Base-by-base conservation (phyloP, 2,329 filamentous ascomycete species). In the Pseudogymnoascus sp. region DNA sequence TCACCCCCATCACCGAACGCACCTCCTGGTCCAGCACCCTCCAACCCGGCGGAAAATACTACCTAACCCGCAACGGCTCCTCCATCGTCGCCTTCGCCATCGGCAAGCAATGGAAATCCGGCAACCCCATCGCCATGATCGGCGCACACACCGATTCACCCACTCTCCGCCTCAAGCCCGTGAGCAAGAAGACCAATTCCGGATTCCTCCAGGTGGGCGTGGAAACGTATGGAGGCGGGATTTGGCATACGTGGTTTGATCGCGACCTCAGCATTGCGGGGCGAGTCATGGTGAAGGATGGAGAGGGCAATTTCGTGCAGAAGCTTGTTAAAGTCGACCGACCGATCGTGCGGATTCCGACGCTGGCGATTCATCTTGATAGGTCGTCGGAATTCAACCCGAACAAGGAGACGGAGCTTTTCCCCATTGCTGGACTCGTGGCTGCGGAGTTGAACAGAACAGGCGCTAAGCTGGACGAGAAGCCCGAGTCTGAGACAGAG, bases 161-260 rank as follows among this genome's bases (percentile, higher is more conserved):
- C 5, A 92, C 89, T 68, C 83, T 99, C 58, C 87, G 93, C 63
- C 80, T 99, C 73, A 99, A 99, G 80, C 94, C 94, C 10, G 87
- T 96, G 41, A 96, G 90, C 71, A 96, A 93, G 77, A 94, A 93
- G 77, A 83, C 84, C 70, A 86, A 84, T 61, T 88, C 89, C 66
- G 93, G 93, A 10, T 99, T 94, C 74, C 77, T 97, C 65, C 94
- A 99, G 76, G 87, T 99, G 62, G 94, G 92, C 60, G 93, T 97
- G 59, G 94, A 99, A 79, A 93, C 91, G 1, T 99, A 99, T 71
- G 94, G 94, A 60, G 94, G 94, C 64, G 94, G 94, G 61, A 87
- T 97, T 70, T 97, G 93, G 93, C 92, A 97, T 75, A 96, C 90
- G 54, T 99, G 89, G 94, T 99, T 99, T 72, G 94, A 99, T 74